Evolutionary conservation across 768 basidiomycete species (phyloP), one percentile per base, ranked within the genome.

Genomic region (Suillus variegatus): DNA sequence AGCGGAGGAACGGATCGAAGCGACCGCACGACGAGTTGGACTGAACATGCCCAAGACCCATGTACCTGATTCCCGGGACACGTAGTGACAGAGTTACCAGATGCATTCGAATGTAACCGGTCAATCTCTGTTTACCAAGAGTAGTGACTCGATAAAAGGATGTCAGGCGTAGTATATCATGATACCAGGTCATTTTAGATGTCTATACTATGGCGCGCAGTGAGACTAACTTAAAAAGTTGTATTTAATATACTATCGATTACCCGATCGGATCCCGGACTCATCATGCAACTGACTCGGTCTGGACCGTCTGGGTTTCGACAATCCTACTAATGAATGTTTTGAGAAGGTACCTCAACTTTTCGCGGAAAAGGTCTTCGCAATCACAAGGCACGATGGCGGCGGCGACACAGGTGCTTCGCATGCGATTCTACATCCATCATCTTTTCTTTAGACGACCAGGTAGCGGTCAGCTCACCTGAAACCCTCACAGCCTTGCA

Each of bases 1-100:
- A 0, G 79, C 84, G 6, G 88, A 94, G 69, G 94, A 97, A 74
- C 81, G 91, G 69, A 84, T 97, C 66, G 82, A 88, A 71, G 93
- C 93, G 1, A 95, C 95, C 0, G 95, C 94, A 4, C 84, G 88
- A 52, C 81, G 95, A 67, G 95, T 98, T 43, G 95, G 95, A 5
- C 77, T 98, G 62, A 84, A 97, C 71, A 89, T 95, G 84, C 94
- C 95, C 12, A 71, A 85, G 55, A 76, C 4, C 14, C 51, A 51
- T 51, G 25, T 79, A 38, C 79, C 18, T 22, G 56, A 40, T 25
- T 61, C 32, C 12, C 22, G 6, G 58, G 62, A 61, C 25, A 41
- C 16, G 12, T 28, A 60, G 35, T 13, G 20, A 43, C 58, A 10
- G 22, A n/a, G n/a, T n/a, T 22, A 36, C 55, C 6, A 36, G 35